Evolutionary conservation across 176 grass and related monocot genomes (phyloP).

Genomic region (Oryza nivara): DNA sequence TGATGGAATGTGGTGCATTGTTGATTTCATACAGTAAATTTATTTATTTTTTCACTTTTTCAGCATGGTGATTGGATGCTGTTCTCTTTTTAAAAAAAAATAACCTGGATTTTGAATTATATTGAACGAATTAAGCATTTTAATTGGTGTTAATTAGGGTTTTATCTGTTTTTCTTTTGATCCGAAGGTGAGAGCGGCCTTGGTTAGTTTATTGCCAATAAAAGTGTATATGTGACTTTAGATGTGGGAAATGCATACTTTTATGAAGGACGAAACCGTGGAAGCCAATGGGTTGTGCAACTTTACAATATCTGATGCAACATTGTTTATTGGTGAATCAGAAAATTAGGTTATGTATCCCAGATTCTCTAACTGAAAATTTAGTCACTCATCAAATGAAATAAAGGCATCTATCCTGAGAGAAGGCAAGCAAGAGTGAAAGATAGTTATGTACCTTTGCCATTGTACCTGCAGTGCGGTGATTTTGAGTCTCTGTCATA

Average conservation of each 20-base stretch:
- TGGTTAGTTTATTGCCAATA: background rate
- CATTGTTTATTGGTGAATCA: background rate
- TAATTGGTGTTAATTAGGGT: background rate
- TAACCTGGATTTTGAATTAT: background rate
- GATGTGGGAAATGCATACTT: background rate
- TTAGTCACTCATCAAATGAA: background rate
- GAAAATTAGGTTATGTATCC: background rate
- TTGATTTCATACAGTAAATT: slow-evolving; percentile 1
- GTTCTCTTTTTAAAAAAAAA: background rate
- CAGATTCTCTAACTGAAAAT: background rate
- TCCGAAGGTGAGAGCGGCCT: background rate
- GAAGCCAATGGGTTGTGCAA: background rate
- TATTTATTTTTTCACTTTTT: background rate
- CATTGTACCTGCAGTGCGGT: background rate
- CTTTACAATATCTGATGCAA: background rate
- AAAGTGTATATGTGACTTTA: slow-evolving; percentile 3
- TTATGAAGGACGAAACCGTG: background rate
- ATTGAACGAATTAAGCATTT: background rate
- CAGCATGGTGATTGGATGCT: background rate
- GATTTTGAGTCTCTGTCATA: background rate
- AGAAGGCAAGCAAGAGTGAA: background rate
- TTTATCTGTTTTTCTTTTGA: background rate
- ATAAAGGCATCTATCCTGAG: background rate
- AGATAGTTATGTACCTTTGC: background rate
- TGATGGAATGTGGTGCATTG: background rate